Evolutionary conservation across 768 basidiomycete species (phyloP).

Genomic region (Chalciporus piperatus): DNA sequence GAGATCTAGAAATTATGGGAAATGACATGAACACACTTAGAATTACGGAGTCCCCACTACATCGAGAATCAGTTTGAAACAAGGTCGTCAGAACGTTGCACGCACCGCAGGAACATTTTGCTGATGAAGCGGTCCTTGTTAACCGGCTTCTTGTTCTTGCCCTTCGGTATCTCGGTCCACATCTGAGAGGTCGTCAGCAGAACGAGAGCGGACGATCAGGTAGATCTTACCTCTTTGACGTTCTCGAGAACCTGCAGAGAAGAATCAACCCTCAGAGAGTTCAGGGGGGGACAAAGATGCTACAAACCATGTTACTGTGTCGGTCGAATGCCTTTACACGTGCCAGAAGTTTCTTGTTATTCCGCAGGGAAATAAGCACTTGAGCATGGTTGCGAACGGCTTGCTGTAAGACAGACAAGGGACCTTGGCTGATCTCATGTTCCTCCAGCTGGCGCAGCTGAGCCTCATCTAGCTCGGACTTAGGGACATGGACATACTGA

Average conservation of each 20-base stretch:
- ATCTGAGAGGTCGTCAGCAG: constrained; percentile 53
- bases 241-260: constrained; percentile 85
- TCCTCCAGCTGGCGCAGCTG: constrained; percentile 96
- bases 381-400: constrained; percentile 97
- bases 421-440: constrained; percentile 98
- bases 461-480: constrained; percentile 96
- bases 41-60: constrained; percentile 95
- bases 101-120: constrained; percentile 95
- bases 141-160: constrained; percentile 97
- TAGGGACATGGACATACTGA: constrained; percentile 95
- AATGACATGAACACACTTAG: constrained; percentile 61
- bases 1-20: constrained; percentile 23
- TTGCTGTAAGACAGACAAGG: constrained; percentile 92
- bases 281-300: background rate
- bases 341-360: constrained; percentile 96
- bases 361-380: constrained; percentile 93
- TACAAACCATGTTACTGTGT: constrained; percentile 94
- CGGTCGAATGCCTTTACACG: constrained; percentile 98
- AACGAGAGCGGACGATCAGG: background rate
- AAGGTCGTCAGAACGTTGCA: constrained; percentile 6
- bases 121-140: constrained; percentile 99
- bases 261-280: constrained; percentile 8
- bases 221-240: constrained; percentile 80
- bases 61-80: constrained; percentile 12
- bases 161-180: constrained; percentile 99